These are phyloP conservation scores for Penicillium nordicum DNA, from an alignment of 2,329 filamentous ascomycete species.

Conservation along the genomic window DNA sequence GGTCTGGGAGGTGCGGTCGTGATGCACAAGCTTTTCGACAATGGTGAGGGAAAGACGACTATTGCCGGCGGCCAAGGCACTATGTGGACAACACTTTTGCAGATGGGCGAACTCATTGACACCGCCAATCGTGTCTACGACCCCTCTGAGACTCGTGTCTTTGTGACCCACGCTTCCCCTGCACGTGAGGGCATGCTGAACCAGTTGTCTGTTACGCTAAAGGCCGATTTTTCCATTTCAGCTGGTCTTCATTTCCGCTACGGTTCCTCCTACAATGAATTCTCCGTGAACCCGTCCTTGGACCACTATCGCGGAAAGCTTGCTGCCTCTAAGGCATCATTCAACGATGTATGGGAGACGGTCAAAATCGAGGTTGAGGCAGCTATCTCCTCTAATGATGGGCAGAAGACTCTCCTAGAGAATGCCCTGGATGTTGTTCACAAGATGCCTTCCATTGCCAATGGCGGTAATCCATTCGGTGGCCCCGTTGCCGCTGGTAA, in stretches of 20 bases:
- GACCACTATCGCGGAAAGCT: constrained; percentile 99
- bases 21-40: constrained; percentile 99
- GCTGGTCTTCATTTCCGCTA: constrained; percentile 98
- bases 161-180: constrained; percentile 94
- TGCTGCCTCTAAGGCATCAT: constrained; percentile 94
- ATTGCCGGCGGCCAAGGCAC: constrained; percentile 98
- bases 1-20: constrained; percentile 94
- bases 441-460: constrained; percentile 95
- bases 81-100: constrained; percentile 97
- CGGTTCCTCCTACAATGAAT: constrained; percentile 99
- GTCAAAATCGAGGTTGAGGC: constrained; percentile 95
- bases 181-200: constrained; percentile 95
- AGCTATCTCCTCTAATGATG: constrained; percentile 88
- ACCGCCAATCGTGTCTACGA: constrained; percentile 98
- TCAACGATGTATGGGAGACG: constrained; percentile 99
- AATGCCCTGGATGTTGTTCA: constrained; percentile 91
- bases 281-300: constrained; percentile 95
- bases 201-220: constrained; percentile 93
- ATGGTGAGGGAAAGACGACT: constrained; percentile 94
- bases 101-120: constrained; percentile 97
- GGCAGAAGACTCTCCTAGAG: constrained; percentile 85
- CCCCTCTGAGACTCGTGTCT: constrained; percentile 92
- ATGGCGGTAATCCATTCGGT: constrained; percentile 94
- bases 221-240: constrained; percentile 97
- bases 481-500: constrained; percentile 70